Base-by-base conservation (phyloP, 495 filamentous ascomycete species). In the Pseudoneurospora amorphoporcata region DNA sequence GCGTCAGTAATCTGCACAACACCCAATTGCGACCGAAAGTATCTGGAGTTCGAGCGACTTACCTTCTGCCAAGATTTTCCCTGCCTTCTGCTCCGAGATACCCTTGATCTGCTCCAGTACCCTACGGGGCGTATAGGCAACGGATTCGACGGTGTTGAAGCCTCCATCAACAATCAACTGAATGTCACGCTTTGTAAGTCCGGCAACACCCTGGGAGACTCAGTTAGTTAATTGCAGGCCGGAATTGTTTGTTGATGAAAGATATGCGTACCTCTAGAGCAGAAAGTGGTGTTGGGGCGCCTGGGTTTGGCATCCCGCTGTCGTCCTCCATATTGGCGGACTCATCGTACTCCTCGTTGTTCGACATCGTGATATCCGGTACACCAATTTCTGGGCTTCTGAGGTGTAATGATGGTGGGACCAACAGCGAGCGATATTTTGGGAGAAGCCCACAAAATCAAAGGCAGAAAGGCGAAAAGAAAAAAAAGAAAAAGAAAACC, bases 81-180 rank as follows among this genome's bases (percentile, higher is more conserved):
- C 90, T 4, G 96, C 96, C 79, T 99, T 99, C 76, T 94, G 90
- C 81, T 97, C 94, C 14, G 95, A 98, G 45, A 99, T 97, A 72
- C 95, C 95, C 81, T 98, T 98, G 78, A 99, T 94, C 75, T 95
- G 93, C 76, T 98, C 94, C 12, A 99, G 82, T 39, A 91, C 81
- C 77, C 94, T 88, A 75, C 90, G 90, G 8, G 96, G 95, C 83
- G 95, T 97, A 80, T 98, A 99, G 41, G 95, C 95, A 43, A 99
- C 90, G 0, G 94, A 89, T 81, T 99, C 95, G 23, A 99, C 93
- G 4, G 95, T 99, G 79, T 97, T 91, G 77, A 89, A 99, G 3
- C 95, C 95, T 38, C 92, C 95, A 79, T 98, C 95, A 39, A 96
- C 83, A 39, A 98, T 88, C 47, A 96, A 84, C 78, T 98, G 95